Evolutionary conservation across 352 stramenopile genomes (phyloP), one percentile per base, ranked within the genome.

Genomic region (Globisporangium apiculatum): DNA sequence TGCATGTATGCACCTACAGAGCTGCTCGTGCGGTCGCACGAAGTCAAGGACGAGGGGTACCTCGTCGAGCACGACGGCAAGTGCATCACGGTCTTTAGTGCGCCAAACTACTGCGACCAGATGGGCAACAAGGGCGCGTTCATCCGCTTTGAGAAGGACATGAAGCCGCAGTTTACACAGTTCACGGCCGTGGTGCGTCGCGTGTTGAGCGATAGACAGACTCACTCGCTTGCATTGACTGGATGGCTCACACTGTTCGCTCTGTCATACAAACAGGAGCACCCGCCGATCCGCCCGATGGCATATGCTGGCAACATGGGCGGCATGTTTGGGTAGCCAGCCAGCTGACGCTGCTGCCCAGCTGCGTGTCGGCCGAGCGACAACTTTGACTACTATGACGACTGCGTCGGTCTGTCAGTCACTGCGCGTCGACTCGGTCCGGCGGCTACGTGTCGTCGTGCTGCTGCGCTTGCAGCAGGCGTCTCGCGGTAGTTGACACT

Each of bases 121-220:
- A 99, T 99, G 96, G 97, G 97, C 51, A 99, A 99, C 75, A 99
- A 99, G 76, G 97, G 97, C 51, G 97, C 97, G 10, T 98, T 99
- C 69, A 99, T 99, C 70, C 94, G 96, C 60, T 99, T 99, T 78
- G 91, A 91, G 59, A 82, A 91, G 56, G 81, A 94, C 53, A 89
- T 98, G 78, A 89, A 98, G 77, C 96, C 97, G 5, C 82, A 87
- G 48, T 99, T 98, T 68, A 98, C 90, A 57, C 89, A 98, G 67
- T 99, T 98, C 68, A 84, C 86, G 11, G 88, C 87, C 24, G 96
- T 98, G 57, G 84, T 94, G 84, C 66, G 69, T 62, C 43, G 14
- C 24, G n/a, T 37, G 5, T 36, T 46, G 10, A 45, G 41, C 4
- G 7, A 45, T 5, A 45, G 9, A 45, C 41, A 47, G 5, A 43